A percentile compares a stretch with the other conserved stretches of the same genome.
Evolutionary conservation across 352 stramenopile genomes (phyloP).

Genomic region (Pythium dissotocum): DNA sequence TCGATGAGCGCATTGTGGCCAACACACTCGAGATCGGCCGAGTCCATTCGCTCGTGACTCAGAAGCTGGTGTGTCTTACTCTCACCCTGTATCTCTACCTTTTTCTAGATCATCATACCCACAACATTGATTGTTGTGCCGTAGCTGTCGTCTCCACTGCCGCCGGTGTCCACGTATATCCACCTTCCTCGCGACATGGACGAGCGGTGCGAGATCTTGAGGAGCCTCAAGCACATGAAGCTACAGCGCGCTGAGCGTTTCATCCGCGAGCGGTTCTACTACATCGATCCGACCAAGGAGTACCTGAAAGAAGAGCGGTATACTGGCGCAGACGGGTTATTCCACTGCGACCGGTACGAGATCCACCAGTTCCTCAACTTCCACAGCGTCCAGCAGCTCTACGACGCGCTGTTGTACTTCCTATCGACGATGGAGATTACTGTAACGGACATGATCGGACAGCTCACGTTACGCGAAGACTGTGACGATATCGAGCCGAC

Average conservation of each 20-base stretch:
- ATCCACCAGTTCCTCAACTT: conserved; percentile 40
- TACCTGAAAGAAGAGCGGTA: conserved; percentile 14
- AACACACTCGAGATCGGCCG: conserved; percentile 4
- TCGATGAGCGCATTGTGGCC: conserved; percentile 11
- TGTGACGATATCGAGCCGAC: conserved; percentile 30
- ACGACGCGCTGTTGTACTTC: conserved; percentile 40
- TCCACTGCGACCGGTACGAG: conserved; percentile 3
- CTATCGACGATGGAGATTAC: conserved; percentile 52
- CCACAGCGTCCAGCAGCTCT: conserved; percentile 40
- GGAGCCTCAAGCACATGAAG: conserved; percentile 37
- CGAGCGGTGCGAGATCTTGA: conserved; percentile 7
- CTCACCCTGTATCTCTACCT: not conserved
- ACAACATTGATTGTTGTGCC: not conserved
- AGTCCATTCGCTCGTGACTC: conserved; percentile 9
- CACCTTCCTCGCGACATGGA: conserved; percentile 15
- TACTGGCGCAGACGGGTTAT: not conserved
- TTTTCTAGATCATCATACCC: too few species aligned
- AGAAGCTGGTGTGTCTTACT: conserved; percentile 5
- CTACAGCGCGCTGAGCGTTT: conserved; percentile 30
- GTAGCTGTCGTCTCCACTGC: not conserved
- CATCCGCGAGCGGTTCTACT: not conserved
- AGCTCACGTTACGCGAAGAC: conserved; percentile 50
- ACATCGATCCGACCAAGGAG: conserved; percentile 4
- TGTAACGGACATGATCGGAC: conserved; percentile 42
- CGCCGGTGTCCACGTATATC: conserved; percentile 7